Percentiles rank a stretch among this genome's conserved stretches.
These are phyloP conservation scores for Tylopilus plumbeoviolaceoides DNA, from an alignment of 768 basidiomycete species.

Conservation along the genomic window DNA sequence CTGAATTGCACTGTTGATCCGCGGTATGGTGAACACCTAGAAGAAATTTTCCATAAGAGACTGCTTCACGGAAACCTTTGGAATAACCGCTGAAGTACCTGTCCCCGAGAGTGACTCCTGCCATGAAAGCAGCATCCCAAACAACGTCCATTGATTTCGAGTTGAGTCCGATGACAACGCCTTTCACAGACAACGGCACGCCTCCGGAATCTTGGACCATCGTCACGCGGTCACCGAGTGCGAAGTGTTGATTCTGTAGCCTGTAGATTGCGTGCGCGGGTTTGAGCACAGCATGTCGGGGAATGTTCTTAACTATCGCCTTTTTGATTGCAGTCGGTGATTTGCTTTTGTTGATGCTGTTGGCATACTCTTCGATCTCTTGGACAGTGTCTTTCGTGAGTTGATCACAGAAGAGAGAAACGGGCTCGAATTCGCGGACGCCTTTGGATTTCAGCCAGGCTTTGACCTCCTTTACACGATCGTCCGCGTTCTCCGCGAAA, in stretches of 20 bases:
- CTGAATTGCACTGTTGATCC: constrained; percentile 86
- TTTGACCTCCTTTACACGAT: constrained; percentile 70
- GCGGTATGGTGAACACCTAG: constrained; percentile 86
- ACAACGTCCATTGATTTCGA: constrained; percentile 88
- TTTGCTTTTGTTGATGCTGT: constrained; percentile 59
- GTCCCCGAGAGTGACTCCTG: constrained; percentile 81
- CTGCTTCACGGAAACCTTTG: background rate
- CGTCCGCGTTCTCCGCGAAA: constrained; percentile 59
- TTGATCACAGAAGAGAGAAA: constrained; percentile 89
- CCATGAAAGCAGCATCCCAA: constrained; percentile 96
- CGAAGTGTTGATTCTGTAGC: constrained; percentile 83
- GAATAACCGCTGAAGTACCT: constrained; percentile 42
- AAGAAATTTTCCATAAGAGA: background rate
- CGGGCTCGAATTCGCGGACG: constrained; percentile 87
- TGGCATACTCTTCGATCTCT: constrained; percentile 75
- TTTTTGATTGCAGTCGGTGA: constrained; percentile 71
- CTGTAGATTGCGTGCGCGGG: constrained; percentile 87
- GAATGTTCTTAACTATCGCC: constrained; percentile 90
- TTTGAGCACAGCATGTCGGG: constrained; percentile 89
- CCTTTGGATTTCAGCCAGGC: constrained; percentile 84
- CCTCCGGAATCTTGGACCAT: constrained; percentile 96
- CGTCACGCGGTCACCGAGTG: constrained; percentile 87
- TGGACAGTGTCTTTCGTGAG: constrained; percentile 84
- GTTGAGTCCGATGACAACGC: constrained; percentile 89
- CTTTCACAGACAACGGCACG: constrained; percentile 87